Percentiles rank a stretch among this genome's conserved stretches.
These are phyloP conservation scores for Penicillium crustosum DNA, from an alignment of 2,329 filamentous ascomycete genomes.

Conservation along the genomic window DNA sequence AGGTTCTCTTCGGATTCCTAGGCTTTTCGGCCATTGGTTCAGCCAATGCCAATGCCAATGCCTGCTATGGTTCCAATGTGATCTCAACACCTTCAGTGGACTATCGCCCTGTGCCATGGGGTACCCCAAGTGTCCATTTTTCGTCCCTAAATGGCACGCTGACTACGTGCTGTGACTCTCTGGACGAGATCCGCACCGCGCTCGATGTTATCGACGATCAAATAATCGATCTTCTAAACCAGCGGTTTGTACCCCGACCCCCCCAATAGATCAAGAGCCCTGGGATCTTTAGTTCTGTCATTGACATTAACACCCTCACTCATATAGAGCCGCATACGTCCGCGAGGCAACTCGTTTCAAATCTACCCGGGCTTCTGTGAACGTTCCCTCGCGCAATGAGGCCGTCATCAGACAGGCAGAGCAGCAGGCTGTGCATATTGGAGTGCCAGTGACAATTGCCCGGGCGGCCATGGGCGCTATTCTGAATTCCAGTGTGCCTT, in stretches of 20 bases:
- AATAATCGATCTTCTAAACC: background rate
- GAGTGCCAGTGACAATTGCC: slow-evolving; percentile 9
- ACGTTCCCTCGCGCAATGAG: slow-evolving; percentile 1
- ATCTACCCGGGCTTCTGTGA: slow-evolving; percentile 1
- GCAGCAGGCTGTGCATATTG: background rate
- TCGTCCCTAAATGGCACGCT: slow-evolving; percentile 6
- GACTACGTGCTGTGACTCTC: slow-evolving; percentile 6
- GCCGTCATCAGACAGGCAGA: slow-evolving; percentile 5
- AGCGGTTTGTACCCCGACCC: background rate
- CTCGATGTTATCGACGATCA: slow-evolving; percentile 5
- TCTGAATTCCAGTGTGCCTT: slow-evolving; percentile 9
- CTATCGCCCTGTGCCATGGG: slow-evolving; percentile 4
- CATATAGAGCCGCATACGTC: background rate
- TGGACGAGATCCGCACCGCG: slow-evolving; percentile 4
- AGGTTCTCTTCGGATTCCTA: background rate
- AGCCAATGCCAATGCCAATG: background rate
- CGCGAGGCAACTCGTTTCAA: slow-evolving; percentile 5
- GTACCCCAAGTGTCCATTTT: slow-evolving; percentile 7
- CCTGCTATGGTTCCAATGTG: background rate
- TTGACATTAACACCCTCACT: background rate
- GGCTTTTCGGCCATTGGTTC: background rate
- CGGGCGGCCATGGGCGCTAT: slow-evolving; percentile 8
- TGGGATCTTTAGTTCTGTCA: too few species aligned
- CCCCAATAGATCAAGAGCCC: background rate
- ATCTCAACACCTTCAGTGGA: background rate